These are phyloP conservation scores for Platanthera guangdongensis DNA, from an alignment of 106 monocot genomes.

Conservation along the genomic window DNA sequence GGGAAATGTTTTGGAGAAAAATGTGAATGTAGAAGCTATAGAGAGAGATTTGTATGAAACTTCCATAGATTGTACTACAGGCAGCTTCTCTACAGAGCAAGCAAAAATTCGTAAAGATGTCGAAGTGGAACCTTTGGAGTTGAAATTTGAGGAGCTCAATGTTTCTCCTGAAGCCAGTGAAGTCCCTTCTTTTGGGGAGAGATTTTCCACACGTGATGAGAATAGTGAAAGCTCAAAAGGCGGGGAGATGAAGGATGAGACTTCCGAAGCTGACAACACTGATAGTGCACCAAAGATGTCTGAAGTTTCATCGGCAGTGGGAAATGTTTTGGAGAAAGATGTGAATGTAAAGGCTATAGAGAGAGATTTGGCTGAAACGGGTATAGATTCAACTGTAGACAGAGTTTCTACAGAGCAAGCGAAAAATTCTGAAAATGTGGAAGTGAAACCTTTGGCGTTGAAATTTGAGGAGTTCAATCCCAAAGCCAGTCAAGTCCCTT, in stretches of 20 bases:
- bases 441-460: not conserved
- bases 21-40: constrained; percentile 2
- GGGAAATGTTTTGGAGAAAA: not conserved
- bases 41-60: not conserved
- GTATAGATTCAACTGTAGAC: no score
- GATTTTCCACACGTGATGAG: not conserved
- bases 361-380: not conserved
- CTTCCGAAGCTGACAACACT: no score
- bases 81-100: no score
- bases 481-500: not conserved
- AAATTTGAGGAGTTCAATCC: not conserved
- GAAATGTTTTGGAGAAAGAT: not conserved
- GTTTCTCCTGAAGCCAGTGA: not conserved
- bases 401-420: no score
- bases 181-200: not conserved
- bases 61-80: no score
- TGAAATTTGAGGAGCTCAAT: not conserved
- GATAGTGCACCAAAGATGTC: no score
- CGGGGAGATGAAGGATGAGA: not conserved
- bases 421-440: no score
- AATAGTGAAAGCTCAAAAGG: constrained; percentile 13
- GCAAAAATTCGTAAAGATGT: no score
- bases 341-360: not conserved
- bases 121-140: not conserved
- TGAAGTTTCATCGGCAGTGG: not conserved